A percentile compares a stretch with the other conserved stretches of the same genome.
Evolutionary conservation across 2,329 filamentous ascomycete species (phyloP).

Genomic region (Verticillium zaregamsianum): DNA sequence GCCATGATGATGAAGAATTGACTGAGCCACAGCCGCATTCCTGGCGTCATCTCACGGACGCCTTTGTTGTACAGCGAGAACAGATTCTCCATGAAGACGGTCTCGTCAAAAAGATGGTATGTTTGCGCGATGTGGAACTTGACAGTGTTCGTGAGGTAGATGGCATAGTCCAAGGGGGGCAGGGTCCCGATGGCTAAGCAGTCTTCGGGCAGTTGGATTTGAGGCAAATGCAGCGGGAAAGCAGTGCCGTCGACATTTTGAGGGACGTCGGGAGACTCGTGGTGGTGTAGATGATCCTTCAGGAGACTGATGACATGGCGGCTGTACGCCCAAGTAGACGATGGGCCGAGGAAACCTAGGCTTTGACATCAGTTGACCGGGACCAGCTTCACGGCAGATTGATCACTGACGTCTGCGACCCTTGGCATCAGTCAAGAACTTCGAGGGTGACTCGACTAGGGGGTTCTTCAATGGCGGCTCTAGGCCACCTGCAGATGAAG

Average conservation of each 20-base stretch:
- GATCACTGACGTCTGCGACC: conserved; percentile 2
- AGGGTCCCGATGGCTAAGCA: conserved; percentile 16
- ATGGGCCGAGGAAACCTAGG: conserved; percentile 7
- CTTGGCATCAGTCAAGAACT: conserved; percentile 4
- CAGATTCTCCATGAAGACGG: conserved; percentile 37
- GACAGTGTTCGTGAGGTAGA: conserved; percentile 50
- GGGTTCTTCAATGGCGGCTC: conserved; percentile 1
- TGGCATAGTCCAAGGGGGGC: conserved; percentile 23
- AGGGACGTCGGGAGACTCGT: conserved; percentile 6
- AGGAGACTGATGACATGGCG: conserved; percentile 8
- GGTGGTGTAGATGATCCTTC: conserved; percentile 19
- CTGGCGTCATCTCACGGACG: conserved; percentile 7
- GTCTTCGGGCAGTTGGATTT: not conserved
- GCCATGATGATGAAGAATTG: conserved; percentile 50
- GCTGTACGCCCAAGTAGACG: conserved; percentile 9
- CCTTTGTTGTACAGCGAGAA: conserved; percentile 21
- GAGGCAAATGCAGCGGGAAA: conserved; percentile 3
- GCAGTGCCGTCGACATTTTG: conserved; percentile 3
- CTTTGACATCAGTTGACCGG: not conserved
- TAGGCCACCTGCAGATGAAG: not conserved
- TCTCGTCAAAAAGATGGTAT: conserved; percentile 51
- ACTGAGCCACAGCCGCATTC: conserved; percentile 39
- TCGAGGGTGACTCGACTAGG: conserved; percentile 2
- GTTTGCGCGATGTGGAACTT: conserved; percentile 52
- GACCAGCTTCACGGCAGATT: not conserved